phyloP scores from a whole-genome alignment of 148 eudicot genomes.

The Euryodendron excelsum region DNA sequence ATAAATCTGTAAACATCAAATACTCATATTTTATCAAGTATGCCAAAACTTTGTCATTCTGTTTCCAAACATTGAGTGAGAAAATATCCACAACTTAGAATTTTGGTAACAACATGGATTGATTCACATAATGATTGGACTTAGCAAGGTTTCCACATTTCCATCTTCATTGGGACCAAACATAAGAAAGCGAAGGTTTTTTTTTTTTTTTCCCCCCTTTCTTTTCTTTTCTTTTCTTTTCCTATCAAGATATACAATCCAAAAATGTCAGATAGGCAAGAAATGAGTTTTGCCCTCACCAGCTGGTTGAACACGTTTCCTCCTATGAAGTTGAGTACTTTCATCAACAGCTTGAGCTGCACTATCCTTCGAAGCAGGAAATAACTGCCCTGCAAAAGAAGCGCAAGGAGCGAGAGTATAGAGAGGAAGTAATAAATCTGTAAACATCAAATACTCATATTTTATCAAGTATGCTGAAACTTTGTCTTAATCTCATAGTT shows the following conservation, averaged over 20 bases:
- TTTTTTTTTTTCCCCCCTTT: too few species aligned
- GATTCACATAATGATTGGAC: background rate
- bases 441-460: background rate
- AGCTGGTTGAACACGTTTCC: slow-evolving; percentile 3
- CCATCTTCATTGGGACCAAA: background rate
- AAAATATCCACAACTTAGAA: too few species aligned
- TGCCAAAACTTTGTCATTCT: background rate
- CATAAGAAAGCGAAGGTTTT: background rate
- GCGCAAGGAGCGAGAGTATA: background rate
- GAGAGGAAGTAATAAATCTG: background rate
- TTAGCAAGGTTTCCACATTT: background rate
- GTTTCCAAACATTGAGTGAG: too few species aligned
- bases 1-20: background rate
- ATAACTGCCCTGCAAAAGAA: slow-evolving; percentile 17
- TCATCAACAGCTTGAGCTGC: slow-evolving; percentile 11
- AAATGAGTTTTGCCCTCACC: slow-evolving; percentile 7
- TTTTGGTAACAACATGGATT: background rate
- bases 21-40: background rate
- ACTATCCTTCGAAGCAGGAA: slow-evolving; percentile 1
- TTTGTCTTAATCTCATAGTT: background rate
- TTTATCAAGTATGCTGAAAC: background rate
- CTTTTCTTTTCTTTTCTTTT: too few species aligned
- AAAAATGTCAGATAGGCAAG: too few species aligned
- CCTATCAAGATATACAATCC: too few species aligned
- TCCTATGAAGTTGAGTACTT: background rate